A percentile compares a stretch with the other conserved stretches of the same genome.
Conservation (phyloP, 2,329 filamentous ascomycete genomes). For the Fusarium incarnatum region DNA sequence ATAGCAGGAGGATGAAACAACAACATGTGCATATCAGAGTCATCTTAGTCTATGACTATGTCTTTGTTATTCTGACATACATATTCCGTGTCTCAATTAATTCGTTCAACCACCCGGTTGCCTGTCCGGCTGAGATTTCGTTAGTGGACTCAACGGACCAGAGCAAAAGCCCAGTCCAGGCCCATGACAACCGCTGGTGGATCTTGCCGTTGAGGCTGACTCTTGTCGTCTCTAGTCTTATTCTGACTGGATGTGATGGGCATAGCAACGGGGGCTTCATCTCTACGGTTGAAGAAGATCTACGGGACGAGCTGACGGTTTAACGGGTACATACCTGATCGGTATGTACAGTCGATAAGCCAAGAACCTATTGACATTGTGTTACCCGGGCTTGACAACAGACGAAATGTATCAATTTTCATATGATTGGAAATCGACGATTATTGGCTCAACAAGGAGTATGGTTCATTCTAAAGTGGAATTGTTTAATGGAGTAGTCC, state of each 20-base stretch:
- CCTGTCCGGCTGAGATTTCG: constrained; percentile 34
- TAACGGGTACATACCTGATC: constrained; percentile 2
- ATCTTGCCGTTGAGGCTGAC: constrained; percentile 16
- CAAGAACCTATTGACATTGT: neutral
- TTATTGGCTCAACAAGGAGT: neutral
- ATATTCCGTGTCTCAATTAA: neutral
- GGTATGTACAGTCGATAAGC: constrained; percentile 2
- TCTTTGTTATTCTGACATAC: neutral
- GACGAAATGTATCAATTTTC: neutral
- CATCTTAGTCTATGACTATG: neutral
- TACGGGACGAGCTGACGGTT: neutral
- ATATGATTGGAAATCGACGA: neutral
- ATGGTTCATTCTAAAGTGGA: constrained; percentile 7
- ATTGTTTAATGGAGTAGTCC: constrained; percentile 29
- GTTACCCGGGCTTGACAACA: constrained; percentile 2
- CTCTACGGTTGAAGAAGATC: constrained; percentile 6
- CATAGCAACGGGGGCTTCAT: neutral
- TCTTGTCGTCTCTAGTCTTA: constrained; percentile 1
- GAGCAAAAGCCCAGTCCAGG: constrained; percentile 15
- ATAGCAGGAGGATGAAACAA: neutral
- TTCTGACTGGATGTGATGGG: constrained; percentile 5
- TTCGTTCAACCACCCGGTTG: constrained; percentile 1
- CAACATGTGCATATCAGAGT: neutral
- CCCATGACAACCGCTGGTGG: constrained; percentile 16
- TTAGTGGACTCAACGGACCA: constrained; percentile 22